Evolutionary conservation across 768 basidiomycete species (phyloP).

Genomic region (Jaapia argillacea): DNA sequence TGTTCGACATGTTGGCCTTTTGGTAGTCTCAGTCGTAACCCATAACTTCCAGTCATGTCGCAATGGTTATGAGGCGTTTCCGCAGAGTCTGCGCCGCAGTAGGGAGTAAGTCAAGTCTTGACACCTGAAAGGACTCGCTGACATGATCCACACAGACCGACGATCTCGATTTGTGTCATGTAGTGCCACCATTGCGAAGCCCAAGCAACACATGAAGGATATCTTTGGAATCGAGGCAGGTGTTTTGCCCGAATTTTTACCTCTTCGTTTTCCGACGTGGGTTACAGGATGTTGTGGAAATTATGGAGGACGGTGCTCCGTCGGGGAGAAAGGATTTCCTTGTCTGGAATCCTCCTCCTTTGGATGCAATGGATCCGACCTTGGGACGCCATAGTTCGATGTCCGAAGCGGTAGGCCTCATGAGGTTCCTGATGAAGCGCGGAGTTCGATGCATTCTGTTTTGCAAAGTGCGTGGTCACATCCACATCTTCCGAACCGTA

Average conservation of each 20-base stretch:
- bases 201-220: slow-evolving; percentile 61
- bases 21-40: background rate
- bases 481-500: background rate
- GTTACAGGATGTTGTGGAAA: slow-evolving; percentile 43
- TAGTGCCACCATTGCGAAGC: slow-evolving; percentile 79
- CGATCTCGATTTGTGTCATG: slow-evolving; percentile 67
- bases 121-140: background rate
- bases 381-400: slow-evolving; percentile 51
- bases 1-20: slow-evolving; percentile 2
- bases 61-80: slow-evolving; percentile 67
- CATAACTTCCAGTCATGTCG: slow-evolving; percentile 53
- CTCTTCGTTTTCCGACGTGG: background rate
- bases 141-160: slow-evolving; percentile 30
- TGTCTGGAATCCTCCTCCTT: slow-evolving; percentile 62
- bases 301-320: slow-evolving; percentile 78
- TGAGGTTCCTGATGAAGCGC: slow-evolving; percentile 74
- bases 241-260: background rate
- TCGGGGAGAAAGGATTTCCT: slow-evolving; percentile 72
- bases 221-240: slow-evolving; percentile 56
- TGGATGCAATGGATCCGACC: slow-evolving; percentile 42
- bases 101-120: slow-evolving; percentile 44
- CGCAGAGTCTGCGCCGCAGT: slow-evolving; percentile 67
- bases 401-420: slow-evolving; percentile 58
- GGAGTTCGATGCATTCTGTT: slow-evolving; percentile 83
- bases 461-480: slow-evolving; percentile 48